A percentile compares a stretch with the other conserved stretches of the same genome.
Evolutionary conservation across 768 basidiomycete genomes (phyloP).

Genomic region (Cystofilobasidium ferigula): DNA sequence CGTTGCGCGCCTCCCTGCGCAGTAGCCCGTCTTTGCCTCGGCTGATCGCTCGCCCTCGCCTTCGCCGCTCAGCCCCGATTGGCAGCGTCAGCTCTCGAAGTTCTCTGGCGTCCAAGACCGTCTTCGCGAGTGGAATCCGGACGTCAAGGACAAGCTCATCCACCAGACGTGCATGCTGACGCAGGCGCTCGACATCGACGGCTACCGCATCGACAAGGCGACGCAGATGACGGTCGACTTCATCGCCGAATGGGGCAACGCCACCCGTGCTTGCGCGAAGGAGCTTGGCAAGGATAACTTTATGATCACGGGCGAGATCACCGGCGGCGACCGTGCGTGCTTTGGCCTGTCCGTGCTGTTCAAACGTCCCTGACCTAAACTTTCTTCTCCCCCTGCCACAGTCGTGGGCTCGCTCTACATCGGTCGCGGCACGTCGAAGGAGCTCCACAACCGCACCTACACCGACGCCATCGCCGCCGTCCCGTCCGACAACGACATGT

Average conservation of each 20-base stretch:
- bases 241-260: conserved; percentile 60
- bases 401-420: conserved; percentile 70
- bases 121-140: conserved; percentile 78
- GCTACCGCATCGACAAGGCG: conserved; percentile 88
- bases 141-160: conserved; percentile 62
- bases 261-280: conserved; percentile 62
- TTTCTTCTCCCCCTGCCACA: too few species aligned
- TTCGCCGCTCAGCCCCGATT: conserved; percentile 35
- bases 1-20: conserved; percentile 40
- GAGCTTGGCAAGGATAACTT: conserved; percentile 71
- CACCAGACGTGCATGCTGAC: conserved; percentile 75
- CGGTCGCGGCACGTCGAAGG: conserved; percentile 76
- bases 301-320: conserved; percentile 83
- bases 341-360: neutral
- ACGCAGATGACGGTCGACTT: conserved; percentile 81
- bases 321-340: conserved; percentile 62
- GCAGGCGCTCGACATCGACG: conserved; percentile 78
- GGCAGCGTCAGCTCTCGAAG: conserved; percentile 84
- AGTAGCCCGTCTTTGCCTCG: neutral
- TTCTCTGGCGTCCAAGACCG: conserved; percentile 94
- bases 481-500: conserved; percentile 55
- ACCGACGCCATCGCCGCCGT: conserved; percentile 58
- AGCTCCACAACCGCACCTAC: conserved; percentile 57
- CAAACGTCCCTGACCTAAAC: neutral
- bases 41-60: neutral